phyloP scores from a whole-genome alignment of 176 grass and related monocot species.

The Zizania latifolia region DNA sequence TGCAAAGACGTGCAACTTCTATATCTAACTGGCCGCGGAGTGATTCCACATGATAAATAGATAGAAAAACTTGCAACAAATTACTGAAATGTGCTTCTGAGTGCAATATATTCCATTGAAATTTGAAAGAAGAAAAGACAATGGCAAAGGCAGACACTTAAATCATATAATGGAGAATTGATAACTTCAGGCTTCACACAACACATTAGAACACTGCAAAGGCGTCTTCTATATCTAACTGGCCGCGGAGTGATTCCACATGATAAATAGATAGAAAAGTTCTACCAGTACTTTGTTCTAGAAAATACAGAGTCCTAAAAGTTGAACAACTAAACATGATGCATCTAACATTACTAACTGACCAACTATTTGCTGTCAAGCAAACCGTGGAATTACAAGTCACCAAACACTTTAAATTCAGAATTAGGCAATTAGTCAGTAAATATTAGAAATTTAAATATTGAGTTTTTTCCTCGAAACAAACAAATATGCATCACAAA shows the following conservation, averaged over 20 bases:
- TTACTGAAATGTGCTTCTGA: not conserved
- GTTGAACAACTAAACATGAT: not conserved
- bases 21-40: not conserved
- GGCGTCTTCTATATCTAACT: not conserved
- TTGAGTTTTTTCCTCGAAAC: not conserved
- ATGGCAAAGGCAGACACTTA: not conserved
- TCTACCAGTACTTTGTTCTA: not conserved
- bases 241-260: not conserved
- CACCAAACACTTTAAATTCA: not conserved
- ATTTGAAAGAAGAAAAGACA: not conserved
- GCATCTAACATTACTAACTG: not conserved
- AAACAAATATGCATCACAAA: not conserved
- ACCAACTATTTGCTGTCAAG: not conserved
- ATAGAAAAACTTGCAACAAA: not conserved
- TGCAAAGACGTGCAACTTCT: not conserved
- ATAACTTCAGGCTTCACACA: not conserved
- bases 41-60: not conserved
- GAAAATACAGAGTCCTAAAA: not conserved
- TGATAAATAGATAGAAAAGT: not conserved
- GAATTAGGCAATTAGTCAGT: not conserved
- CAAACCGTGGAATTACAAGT: constrained; percentile 2
- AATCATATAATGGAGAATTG: not conserved
- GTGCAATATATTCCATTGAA: not conserved
- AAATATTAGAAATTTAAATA: not conserved
- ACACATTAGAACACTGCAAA: constrained; percentile 12